Evolutionary conservation across 148 eudicot species (phyloP), one percentile per base, ranked within the genome.

Genomic region (Cornus florida): DNA sequence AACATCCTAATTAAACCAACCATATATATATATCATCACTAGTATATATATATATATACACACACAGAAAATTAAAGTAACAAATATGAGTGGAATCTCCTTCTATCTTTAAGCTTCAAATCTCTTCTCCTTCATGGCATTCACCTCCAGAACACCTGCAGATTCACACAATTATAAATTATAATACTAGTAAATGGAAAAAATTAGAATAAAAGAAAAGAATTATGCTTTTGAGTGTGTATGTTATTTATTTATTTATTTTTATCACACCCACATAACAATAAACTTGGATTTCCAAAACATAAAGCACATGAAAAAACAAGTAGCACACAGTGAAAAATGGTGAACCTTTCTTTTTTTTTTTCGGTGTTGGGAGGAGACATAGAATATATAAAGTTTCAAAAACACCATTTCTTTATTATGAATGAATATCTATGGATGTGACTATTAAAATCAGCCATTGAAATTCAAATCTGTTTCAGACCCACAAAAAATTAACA

Each of bases 31-130:
- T 35, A 12, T 53, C 7, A 62, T 62, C 8, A 19, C 66, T 20
- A 62, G 3, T 62, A 62, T 17, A 33, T 28, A 41, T 35, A 35
- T 20, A 62, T 17, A 33, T 28, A 23, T 75, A n/a, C 28, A 24
- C 3, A 77, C 6, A 77, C 0, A 1, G 6, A 67, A 73, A 74
- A 65, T 24, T 65, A 62, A 38, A 32, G 41, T 10, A 0, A 33
- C 32, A 22, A 59, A 69, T 35, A 41, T 38, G 39, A 31, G 38
- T 65, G 70, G 22, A 64, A 70, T 68, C 57, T 22, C 73, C 78
- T 85, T 82, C 83, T 77, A 90, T 84, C 88, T 79, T 20, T 87
- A 75, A 59, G 83, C 84, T 71, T 23, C 90, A 83, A 84, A 87
- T 69, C 91, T 85, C 77, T 79, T 87, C 74, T 80, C 82, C 71